A percentile compares a stretch with the other conserved stretches of the same genome.
Evolutionary conservation across 2,329 filamentous ascomycete genomes (phyloP).

Genomic region (Verticillium nubilum): DNA sequence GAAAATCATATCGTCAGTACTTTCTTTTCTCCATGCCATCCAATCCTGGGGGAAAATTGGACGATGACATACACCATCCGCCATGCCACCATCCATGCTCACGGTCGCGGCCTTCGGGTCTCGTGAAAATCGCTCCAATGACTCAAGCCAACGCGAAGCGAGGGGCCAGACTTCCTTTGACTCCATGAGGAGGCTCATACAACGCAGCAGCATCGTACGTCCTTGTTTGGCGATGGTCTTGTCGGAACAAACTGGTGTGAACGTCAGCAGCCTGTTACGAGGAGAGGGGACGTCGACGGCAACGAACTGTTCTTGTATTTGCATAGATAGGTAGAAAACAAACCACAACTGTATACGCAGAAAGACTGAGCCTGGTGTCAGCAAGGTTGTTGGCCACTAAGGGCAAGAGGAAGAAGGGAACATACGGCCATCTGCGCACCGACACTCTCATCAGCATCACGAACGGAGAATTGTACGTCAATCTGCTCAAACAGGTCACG

Average conservation of each 20-base stretch:
- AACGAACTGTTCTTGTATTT: constrained; percentile 43
- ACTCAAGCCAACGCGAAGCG: constrained; percentile 46
- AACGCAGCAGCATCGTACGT: constrained; percentile 39
- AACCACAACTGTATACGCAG: constrained; percentile 49
- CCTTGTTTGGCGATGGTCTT: constrained; percentile 31
- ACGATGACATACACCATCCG: constrained; percentile 29
- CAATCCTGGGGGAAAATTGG: not conserved
- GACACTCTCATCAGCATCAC: constrained; percentile 39
- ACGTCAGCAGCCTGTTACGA: constrained; percentile 3
- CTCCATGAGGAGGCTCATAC: constrained; percentile 38
- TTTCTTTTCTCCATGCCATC: too few relatives aligned
- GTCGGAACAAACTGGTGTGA: constrained; percentile 35
- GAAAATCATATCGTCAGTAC: not conserved
- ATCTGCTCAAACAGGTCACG: constrained; percentile 42
- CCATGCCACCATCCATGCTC: constrained; percentile 42
- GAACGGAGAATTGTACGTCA: constrained; percentile 42
- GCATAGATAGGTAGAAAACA: constrained; percentile 45
- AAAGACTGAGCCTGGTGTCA: constrained; percentile 30
- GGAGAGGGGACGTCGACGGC: not conserved
- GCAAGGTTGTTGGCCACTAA: not conserved
- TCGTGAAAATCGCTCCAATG: constrained; percentile 39
- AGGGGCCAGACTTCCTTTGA: constrained; percentile 47
- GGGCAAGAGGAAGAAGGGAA: not conserved
- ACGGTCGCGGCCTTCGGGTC: constrained; percentile 34
- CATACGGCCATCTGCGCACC: constrained; percentile 48